These are phyloP conservation scores for Aspergillus pseudoterreus DNA, from an alignment of 2,329 filamentous ascomycete genomes.

Conservation along the genomic window DNA sequence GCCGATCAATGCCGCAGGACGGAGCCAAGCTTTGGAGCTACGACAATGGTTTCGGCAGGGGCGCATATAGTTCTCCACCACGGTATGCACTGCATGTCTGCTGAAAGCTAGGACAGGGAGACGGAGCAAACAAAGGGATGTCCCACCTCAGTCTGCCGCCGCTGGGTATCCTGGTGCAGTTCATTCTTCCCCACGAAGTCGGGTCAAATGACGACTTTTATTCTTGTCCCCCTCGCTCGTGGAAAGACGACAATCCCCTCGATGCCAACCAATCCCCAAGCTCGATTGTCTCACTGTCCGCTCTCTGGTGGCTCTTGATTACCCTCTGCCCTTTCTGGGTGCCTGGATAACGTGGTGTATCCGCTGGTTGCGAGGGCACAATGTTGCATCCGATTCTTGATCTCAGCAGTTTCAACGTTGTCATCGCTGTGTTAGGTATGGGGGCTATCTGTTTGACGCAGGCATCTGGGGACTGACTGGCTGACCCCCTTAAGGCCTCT, in stretches of 20 bases:
- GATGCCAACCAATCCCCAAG: too few species aligned
- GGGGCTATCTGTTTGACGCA: neutral
- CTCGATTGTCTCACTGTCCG: too few species aligned
- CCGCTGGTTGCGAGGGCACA: constrained; percentile 4
- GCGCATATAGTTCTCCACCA: constrained; percentile 1
- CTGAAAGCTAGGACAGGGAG: neutral
- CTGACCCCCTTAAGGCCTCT: constrained; percentile 25
- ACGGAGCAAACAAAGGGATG: neutral
- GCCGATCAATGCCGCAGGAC: constrained; percentile 1
- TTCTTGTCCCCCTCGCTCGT: neutral
- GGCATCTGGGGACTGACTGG: neutral
- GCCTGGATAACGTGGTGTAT: neutral
- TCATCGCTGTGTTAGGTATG: constrained; percentile 31
- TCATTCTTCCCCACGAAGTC: neutral
- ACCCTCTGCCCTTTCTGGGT: neutral
- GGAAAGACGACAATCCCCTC: neutral
- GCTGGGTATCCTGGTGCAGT: neutral
- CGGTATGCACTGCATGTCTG: neutral
- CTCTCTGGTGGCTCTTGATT: too few species aligned
- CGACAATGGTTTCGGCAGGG: constrained; percentile 1
- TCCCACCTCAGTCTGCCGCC: neutral
- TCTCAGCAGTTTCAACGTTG: constrained; percentile 32
- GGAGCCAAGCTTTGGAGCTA: constrained; percentile 3
- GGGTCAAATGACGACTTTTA: neutral
- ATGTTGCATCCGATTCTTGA: constrained; percentile 37